phyloP scores from a whole-genome alignment of 73 alveolate species.

The Diophrys appendiculata region DNA sequence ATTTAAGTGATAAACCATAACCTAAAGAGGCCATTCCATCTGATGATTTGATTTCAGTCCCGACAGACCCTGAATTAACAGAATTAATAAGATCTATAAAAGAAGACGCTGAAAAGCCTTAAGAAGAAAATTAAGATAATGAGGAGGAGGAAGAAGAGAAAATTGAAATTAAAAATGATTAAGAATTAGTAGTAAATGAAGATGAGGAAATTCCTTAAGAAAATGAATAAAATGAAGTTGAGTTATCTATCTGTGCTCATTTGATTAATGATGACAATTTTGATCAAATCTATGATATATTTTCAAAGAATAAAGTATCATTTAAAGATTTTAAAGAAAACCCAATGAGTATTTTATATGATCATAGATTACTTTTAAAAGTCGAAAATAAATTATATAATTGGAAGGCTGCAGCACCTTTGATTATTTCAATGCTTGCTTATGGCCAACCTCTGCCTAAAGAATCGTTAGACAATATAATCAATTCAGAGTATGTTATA shows the following conservation, averaged over 20 bases:
- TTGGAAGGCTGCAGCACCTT: conserved; percentile 86
- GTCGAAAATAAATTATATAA: conserved; percentile 79
- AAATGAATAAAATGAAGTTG: conserved; percentile 53
- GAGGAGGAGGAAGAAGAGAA: background rate
- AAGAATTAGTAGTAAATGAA: conserved; percentile 8
- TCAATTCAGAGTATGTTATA: conserved; percentile 1
- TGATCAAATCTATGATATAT: conserved; percentile 54
- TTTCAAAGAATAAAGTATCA: conserved; percentile 65
- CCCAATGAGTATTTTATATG: conserved; percentile 75
- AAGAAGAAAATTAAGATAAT: background rate
- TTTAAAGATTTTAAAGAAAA: conserved; percentile 72
- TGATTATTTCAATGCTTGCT: conserved; percentile 83
- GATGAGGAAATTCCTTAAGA: conserved; percentile 17
- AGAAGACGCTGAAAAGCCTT: background rate
- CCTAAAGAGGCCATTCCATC: no score
- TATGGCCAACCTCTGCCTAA: conserved; percentile 77
- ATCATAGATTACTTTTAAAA: conserved; percentile 81
- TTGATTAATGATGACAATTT: conserved; percentile 19
- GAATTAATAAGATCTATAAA: background rate
- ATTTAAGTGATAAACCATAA: no score
- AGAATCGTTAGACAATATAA: conserved; percentile 44
- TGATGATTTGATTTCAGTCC: background rate
- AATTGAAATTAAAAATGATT: background rate
- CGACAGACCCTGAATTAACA: background rate
- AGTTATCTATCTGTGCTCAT: conserved; percentile 47